These are phyloP conservation scores for Lactifluus subvellereus DNA, from an alignment of 768 basidiomycete genomes.

Conservation along the genomic window DNA sequence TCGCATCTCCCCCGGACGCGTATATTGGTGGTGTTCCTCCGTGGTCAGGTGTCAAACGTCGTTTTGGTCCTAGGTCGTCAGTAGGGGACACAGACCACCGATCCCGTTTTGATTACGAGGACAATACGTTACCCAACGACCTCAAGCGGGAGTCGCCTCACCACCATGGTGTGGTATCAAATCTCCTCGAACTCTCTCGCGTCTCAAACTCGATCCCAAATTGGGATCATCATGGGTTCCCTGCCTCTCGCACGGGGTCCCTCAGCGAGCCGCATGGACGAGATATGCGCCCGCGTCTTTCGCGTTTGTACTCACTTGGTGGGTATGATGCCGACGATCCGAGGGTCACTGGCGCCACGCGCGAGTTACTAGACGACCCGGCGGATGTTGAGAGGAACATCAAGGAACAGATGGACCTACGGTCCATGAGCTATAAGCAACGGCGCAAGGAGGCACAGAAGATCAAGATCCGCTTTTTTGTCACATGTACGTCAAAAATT, in stretches of 20 bases:
- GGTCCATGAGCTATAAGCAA: conserved; percentile 56
- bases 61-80: background rate
- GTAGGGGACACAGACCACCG: background rate
- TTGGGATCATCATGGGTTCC: background rate
- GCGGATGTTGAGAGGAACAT: conserved; percentile 53
- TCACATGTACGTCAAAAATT: conserved; percentile 44
- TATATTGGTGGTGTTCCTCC: background rate
- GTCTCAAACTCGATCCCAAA: background rate
- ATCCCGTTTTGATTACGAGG: background rate
- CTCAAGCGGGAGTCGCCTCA: background rate
- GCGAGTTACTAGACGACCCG: conserved; percentile 46
- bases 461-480: conserved; percentile 62
- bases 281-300: conserved; percentile 11
- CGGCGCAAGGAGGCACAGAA: conserved; percentile 57
- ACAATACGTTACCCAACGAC: background rate
- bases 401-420: conserved; percentile 31
- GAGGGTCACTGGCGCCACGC: conserved; percentile 51
- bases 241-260: background rate
- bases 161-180: conserved; percentile 13
- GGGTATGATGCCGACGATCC: conserved; percentile 61
- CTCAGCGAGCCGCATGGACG: background rate
- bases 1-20: background rate
- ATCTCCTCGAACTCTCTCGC: conserved; percentile 16
- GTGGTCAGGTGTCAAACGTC: background rate
- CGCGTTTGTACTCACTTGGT: conserved; percentile 24